These are phyloP conservation scores for Neurospora sp. DNA, from an alignment of 495 filamentous ascomycete species.

Conservation along the genomic window DNA sequence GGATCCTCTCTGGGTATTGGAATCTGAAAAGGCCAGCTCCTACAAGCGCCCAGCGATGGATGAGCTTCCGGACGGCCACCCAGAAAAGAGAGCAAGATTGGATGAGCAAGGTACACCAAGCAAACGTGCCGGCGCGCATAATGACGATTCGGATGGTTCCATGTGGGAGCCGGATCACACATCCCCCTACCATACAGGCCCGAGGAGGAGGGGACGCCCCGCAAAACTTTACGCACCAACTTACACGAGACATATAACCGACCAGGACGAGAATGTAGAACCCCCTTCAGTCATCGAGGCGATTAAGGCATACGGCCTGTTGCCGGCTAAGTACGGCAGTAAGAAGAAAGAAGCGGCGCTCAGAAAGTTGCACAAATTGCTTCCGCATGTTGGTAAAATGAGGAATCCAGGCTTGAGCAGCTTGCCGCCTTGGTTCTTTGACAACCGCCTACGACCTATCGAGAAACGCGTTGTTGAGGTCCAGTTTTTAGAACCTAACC, in stretches of 20 bases:
- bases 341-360: constrained; percentile 8
- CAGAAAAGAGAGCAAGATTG: constrained; percentile 8
- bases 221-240: background rate
- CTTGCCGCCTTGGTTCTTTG: constrained; percentile 17
- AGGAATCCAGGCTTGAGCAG: constrained; percentile 22
- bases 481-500: constrained; percentile 21
- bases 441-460: background rate
- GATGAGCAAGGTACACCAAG: background rate
- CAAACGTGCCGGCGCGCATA: background rate
- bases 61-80: constrained; percentile 2
- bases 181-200: background rate
- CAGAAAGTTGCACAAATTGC: constrained; percentile 12
- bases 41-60: constrained; percentile 10
- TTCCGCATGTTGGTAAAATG: constrained; percentile 12
- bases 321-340: constrained; percentile 10
- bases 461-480: background rate
- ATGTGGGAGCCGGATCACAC: background rate
- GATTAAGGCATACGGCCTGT: constrained; percentile 18
- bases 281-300: constrained; percentile 19
- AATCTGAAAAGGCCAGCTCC: constrained; percentile 2
- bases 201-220: background rate
- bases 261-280: constrained; percentile 2
- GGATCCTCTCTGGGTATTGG: constrained; percentile 12
- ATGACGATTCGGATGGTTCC: background rate
- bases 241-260: background rate